phyloP scores from a whole-genome alignment of 345 rosid species.

The Euclidium syriacum region DNA sequence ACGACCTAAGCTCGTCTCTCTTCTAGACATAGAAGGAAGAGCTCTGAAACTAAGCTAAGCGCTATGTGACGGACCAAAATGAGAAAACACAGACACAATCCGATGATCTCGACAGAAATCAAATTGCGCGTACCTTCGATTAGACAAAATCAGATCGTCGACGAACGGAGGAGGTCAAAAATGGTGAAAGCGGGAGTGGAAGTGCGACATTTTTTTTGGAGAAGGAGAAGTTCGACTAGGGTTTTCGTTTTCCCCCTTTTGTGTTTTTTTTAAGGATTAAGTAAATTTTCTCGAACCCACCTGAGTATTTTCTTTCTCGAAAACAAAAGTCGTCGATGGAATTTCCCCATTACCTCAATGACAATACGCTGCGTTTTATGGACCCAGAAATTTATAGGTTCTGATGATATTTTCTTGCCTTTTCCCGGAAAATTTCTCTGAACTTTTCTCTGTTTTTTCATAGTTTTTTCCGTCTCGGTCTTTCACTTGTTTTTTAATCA shows the following conservation, averaged over 20 bases:
- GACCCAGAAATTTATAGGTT: constrained; percentile 6
- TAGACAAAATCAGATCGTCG: constrained; percentile 1
- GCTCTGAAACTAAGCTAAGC: not conserved
- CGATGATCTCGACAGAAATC: not conserved
- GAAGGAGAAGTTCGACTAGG: constrained; percentile 20
- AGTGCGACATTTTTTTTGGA: not conserved
- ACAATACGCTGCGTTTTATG: constrained; percentile 31
- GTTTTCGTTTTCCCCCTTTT: not conserved
- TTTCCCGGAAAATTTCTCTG: constrained; percentile 31
- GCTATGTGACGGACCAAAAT: not conserved
- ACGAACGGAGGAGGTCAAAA: constrained; percentile 14
- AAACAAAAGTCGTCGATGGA: constrained; percentile 23
- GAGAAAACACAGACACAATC: not conserved
- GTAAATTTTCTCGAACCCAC: not conserved
- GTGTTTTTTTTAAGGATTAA: not conserved
- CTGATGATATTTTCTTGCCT: constrained; percentile 22
- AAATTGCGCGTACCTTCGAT: constrained; percentile 14
- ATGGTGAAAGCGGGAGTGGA: not conserved
- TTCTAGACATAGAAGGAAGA: not conserved
- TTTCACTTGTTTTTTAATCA: not conserved
- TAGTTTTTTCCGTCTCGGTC: not conserved
- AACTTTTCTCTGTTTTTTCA: not conserved
- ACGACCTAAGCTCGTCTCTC: not conserved
- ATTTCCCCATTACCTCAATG: constrained; percentile 7
- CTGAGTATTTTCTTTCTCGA: constrained; percentile 14